These are phyloP conservation scores for Suhomyces ambrosiae DNA, from an alignment of 1,139 yeast species.

Conservation along the genomic window DNA sequence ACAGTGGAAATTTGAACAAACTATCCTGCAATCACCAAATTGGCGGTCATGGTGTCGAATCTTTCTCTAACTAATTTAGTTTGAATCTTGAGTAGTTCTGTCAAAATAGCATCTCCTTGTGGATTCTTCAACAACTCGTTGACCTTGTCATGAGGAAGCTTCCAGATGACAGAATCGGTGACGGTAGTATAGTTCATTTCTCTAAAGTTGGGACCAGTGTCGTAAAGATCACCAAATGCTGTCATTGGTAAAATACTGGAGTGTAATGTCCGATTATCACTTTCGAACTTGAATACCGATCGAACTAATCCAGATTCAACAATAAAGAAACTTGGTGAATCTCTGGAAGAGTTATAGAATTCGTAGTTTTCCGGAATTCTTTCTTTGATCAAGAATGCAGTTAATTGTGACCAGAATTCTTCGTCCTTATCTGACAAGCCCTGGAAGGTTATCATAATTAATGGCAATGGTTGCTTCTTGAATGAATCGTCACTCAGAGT, in stretches of 20 bases:
- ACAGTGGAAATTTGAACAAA: too few relatives aligned
- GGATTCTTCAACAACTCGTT: conserved; percentile 42
- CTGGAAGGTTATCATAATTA: conserved; percentile 69
- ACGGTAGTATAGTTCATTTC: conserved; percentile 50
- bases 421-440: conserved; percentile 65
- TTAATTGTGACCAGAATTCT: conserved; percentile 62
- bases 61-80: conserved; percentile 71
- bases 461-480: conserved; percentile 64
- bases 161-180: conserved; percentile 72
- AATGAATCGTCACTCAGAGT: conserved; percentile 31
- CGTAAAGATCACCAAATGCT: conserved; percentile 74
- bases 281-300: conserved; percentile 55
- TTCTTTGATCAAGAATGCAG: conserved; percentile 55
- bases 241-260: conserved; percentile 89
- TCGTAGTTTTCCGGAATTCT: conserved; percentile 51
- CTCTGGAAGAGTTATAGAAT: conserved; percentile 47
- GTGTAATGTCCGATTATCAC: conserved; percentile 59
- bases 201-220: conserved; percentile 36
- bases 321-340: conserved; percentile 54
- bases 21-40: conserved; percentile 57
- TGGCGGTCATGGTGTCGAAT: conserved; percentile 71
- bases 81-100: conserved; percentile 68
- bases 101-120: conserved; percentile 57
- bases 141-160: conserved; percentile 52
- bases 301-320: conserved; percentile 81